Evolutionary conservation across 2,329 filamentous ascomycete species (phyloP).

Genomic region (Talaromyces amestolkiae): DNA sequence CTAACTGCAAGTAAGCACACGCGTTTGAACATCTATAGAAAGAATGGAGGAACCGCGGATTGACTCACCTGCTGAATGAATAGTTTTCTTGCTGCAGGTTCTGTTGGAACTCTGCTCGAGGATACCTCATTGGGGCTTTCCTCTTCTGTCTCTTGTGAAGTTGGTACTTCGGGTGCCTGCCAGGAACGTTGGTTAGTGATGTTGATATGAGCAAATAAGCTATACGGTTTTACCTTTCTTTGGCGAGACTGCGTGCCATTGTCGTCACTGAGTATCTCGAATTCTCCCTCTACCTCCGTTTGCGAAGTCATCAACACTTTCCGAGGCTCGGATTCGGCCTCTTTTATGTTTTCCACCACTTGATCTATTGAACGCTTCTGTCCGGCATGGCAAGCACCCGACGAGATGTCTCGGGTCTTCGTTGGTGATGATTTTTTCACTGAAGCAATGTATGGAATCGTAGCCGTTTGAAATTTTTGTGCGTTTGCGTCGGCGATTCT

Average conservation of each 20-base stretch:
- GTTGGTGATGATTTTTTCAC: conserved; percentile 25
- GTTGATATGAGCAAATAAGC: no score
- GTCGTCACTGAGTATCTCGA: conserved; percentile 25
- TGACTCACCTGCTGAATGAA: conserved; percentile 42
- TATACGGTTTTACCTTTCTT: conserved; percentile 21
- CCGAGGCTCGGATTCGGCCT: conserved; percentile 20
- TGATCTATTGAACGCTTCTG: conserved; percentile 44
- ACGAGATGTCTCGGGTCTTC: conserved; percentile 32
- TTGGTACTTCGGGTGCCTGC: neutral
- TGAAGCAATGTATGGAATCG: conserved; percentile 24
- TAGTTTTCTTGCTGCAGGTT: conserved; percentile 36
- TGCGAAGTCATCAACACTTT: conserved; percentile 19
- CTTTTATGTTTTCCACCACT: conserved; percentile 32
- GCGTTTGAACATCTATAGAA: neutral
- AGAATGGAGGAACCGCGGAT: neutral
- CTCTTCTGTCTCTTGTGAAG: conserved; percentile 4
- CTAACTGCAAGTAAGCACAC: conserved; percentile 26
- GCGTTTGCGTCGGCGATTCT: conserved; percentile 19
- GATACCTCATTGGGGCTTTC: conserved; percentile 13
- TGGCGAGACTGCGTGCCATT: conserved; percentile 21
- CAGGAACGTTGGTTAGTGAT: neutral
- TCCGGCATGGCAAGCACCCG: conserved; percentile 32
- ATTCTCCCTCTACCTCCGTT: conserved; percentile 20
- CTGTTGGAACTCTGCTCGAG: conserved; percentile 30
- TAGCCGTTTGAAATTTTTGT: conserved; percentile 31